Evolutionary conservation across 108 stramenopile genomes (phyloP).

Genomic region (Epithemia pelagica): DNA sequence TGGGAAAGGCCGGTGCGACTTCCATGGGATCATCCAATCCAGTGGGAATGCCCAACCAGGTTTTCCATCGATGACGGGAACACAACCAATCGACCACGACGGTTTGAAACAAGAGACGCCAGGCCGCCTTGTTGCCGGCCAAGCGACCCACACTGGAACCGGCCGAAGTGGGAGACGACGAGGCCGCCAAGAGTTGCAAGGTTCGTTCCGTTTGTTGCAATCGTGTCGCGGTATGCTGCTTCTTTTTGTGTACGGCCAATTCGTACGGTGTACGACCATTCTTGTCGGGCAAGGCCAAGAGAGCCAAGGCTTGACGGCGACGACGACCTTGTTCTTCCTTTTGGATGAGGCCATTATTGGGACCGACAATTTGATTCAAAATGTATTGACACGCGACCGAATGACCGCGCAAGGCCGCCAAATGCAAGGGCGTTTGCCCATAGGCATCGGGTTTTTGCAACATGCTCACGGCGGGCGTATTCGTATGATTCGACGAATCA

Average conservation of each 20-base stretch:
- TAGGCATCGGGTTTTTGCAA: conserved; percentile 69
- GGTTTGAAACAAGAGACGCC: background rate
- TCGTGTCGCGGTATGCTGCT: conserved; percentile 48
- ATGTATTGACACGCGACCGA: conserved; percentile 66
- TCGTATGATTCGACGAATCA: conserved; percentile 11
- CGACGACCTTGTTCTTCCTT: conserved; percentile 6
- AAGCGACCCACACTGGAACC: background rate
- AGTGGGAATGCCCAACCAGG: conserved; percentile 63
- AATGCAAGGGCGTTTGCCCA: conserved; percentile 92
- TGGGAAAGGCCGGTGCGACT: conserved; percentile 62
- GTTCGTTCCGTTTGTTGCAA: conserved; percentile 33
- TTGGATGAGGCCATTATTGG: conserved; percentile 15
- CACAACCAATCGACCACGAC: conserved; percentile 11
- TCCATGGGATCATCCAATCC: conserved; percentile 37
- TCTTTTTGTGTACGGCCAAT: conserved; percentile 75
- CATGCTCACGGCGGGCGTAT: background rate
- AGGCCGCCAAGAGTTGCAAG: background rate
- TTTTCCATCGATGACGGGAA: conserved; percentile 54
- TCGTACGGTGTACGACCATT: conserved; percentile 72
- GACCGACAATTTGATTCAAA: conserved; percentile 28
- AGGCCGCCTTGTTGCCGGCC: background rate
- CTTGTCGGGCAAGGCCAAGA: conserved; percentile 52
- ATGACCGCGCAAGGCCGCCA: conserved; percentile 88
- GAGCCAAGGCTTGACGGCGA: conserved; percentile 17
- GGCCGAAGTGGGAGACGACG: background rate